Conservation (phyloP, 2,329 filamentous ascomycete genomes). For the Sclerotinia glacialis region DNA sequence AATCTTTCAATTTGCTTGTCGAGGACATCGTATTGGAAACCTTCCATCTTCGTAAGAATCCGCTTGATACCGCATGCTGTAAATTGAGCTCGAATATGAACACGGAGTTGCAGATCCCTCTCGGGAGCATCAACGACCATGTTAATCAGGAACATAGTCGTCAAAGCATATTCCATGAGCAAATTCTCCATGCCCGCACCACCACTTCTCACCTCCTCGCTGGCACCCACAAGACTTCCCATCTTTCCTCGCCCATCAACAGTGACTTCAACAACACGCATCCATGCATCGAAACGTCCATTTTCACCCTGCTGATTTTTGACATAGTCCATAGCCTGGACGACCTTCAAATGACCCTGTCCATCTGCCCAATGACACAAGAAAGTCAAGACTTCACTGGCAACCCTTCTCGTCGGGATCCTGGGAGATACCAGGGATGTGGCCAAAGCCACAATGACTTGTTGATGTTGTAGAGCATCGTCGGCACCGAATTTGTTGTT, state of each 20-base stretch:
- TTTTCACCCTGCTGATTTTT: constrained; percentile 87
- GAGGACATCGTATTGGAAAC: constrained; percentile 95
- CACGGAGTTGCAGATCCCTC: constrained; percentile 81
- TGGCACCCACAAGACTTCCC: constrained; percentile 94
- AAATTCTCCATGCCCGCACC: constrained; percentile 98
- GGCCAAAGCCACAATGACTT: constrained; percentile 83
- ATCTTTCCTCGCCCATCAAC: constrained; percentile 97
- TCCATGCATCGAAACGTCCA: constrained; percentile 96
- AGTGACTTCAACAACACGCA: constrained; percentile 96
- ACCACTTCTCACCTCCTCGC: constrained; percentile 91
- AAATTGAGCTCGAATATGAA: constrained; percentile 94
- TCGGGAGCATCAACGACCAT: constrained; percentile 93
- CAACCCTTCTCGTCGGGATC: constrained; percentile 86
- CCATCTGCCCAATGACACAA: constrained; percentile 91
- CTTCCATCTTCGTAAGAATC: constrained; percentile 94
- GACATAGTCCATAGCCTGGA: constrained; percentile 88
- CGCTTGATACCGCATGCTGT: constrained; percentile 94
- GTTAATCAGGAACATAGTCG: constrained; percentile 91
- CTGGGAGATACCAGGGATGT: constrained; percentile 85
- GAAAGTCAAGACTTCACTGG: constrained; percentile 95
- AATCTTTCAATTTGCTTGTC: constrained; percentile 97
- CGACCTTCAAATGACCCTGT: constrained; percentile 86
- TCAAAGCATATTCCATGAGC: constrained; percentile 97
- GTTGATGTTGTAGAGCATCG: constrained; percentile 85
- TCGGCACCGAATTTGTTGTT: constrained; percentile 99